These are phyloP conservation scores for Stromatinia cepivora DNA, from an alignment of 2,329 filamentous ascomycete genomes.

Conservation along the genomic window DNA sequence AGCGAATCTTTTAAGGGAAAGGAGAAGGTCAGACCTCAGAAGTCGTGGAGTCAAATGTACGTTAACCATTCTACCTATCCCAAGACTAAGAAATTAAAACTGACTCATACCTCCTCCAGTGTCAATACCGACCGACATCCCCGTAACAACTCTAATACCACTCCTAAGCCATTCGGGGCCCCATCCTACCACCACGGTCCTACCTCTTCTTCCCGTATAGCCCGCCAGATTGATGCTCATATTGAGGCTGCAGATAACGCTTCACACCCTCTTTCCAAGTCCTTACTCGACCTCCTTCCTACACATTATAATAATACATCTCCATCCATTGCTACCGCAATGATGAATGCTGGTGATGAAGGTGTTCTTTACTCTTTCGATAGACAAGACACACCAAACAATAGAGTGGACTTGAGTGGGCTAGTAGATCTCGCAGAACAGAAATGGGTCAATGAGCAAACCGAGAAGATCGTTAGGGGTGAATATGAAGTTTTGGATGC, in stretches of 20 bases:
- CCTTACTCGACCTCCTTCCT: conserved; percentile 39
- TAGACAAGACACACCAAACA: conserved; percentile 33
- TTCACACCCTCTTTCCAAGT: conserved; percentile 33
- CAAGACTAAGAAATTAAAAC: conserved; percentile 2
- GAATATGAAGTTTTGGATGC: conserved; percentile 42
- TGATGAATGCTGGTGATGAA: conserved; percentile 27
- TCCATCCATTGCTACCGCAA: conserved; percentile 30
- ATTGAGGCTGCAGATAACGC: conserved; percentile 32
- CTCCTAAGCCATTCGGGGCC: conserved; percentile 31
- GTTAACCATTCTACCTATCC: conserved; percentile 3
- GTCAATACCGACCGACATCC: conserved; percentile 34
- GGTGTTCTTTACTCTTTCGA: conserved; percentile 40
- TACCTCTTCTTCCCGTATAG: conserved; percentile 25
- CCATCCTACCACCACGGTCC: conserved; percentile 27
- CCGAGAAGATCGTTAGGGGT: conserved; percentile 39
- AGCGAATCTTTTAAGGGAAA: conserved; percentile 19
- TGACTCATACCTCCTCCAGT: conserved; percentile 29
- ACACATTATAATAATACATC: conserved; percentile 35
- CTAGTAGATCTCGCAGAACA: conserved; percentile 40
- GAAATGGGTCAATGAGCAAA: conserved; percentile 39
- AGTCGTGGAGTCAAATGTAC: conserved; percentile 32
- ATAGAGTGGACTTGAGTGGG: conserved; percentile 35
- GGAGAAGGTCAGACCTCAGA: conserved; percentile 36
- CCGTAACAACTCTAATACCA: conserved; percentile 28
- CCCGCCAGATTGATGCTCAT: conserved; percentile 32